Percentiles rank a stretch among this genome's conserved stretches.
phyloP scores from a whole-genome alignment of 1,284 basidiomycete species.

The Testicularia cyperi region DNA sequence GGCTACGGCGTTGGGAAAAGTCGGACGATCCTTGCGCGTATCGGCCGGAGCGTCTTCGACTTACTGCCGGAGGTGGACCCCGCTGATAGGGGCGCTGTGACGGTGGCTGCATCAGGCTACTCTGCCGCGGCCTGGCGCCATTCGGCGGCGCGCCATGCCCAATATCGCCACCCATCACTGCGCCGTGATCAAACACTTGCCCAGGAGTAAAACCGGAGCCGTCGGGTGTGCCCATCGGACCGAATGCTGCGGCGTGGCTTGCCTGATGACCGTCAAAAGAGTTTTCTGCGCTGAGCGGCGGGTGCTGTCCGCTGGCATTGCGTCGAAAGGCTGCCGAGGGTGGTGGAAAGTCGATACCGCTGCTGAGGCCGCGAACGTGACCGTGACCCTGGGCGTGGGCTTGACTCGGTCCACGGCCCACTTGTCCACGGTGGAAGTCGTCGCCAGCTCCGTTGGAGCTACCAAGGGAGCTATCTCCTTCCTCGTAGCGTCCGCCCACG shows the following conservation, averaged over 20 bases:
- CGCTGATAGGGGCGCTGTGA: slow-evolving; percentile 11
- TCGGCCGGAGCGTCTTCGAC: slow-evolving; percentile 23
- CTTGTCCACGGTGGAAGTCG: slow-evolving; percentile 13
- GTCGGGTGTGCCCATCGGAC: slow-evolving; percentile 9
- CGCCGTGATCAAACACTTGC: slow-evolving; percentile 28
- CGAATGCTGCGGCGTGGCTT: not conserved
- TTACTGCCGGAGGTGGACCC: slow-evolving; percentile 29
- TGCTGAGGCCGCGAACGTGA: slow-evolving; percentile 32
- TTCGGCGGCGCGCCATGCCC: slow-evolving; percentile 5
- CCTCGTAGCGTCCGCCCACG: slow-evolving; percentile 26
- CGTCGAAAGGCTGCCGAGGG: slow-evolving; percentile 38
- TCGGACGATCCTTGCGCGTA: slow-evolving; percentile 8
- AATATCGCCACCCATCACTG: slow-evolving; percentile 14
- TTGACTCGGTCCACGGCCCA: too few species aligned
- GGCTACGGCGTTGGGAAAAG: slow-evolving; percentile 18
- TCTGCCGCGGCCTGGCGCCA: slow-evolving; percentile 9
- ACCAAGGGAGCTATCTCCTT: slow-evolving; percentile 20
- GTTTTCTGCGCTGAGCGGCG: slow-evolving; percentile 11
- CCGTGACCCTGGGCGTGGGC: slow-evolving; percentile 9
- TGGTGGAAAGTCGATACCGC: slow-evolving; percentile 32
- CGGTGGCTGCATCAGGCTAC: slow-evolving; percentile 12
- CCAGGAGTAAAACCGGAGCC: slow-evolving; percentile 39
- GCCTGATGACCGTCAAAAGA: slow-evolving; percentile 15
- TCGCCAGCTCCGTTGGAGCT: slow-evolving; percentile 17
- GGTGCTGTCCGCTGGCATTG: slow-evolving; percentile 34